Evolutionary conservation across 805 yeast genomes (phyloP), one percentile per base, ranked within the genome.

Genomic region (Ascoidea asiatica): DNA sequence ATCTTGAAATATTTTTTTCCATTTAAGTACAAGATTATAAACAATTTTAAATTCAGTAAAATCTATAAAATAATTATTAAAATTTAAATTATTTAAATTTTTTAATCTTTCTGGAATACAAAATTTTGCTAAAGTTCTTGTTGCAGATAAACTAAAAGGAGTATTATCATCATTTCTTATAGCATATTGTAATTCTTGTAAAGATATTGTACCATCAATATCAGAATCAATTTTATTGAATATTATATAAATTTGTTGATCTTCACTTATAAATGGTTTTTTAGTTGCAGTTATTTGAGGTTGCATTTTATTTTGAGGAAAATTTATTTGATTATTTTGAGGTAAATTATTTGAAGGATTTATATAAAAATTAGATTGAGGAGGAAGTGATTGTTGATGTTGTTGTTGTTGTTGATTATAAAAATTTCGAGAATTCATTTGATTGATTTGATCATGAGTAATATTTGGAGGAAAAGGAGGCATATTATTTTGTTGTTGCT

Each of bases 1-100:
- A 35, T 47, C 47, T 40, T 47, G 48, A 38, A 49, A 49, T 8
- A 49, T 46, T 15, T 48, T 45, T 49, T 50, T 49, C 52, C 52
- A 49, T 44, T 50, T 44, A 15, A 23, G 33, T 6, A 23, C 33
- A 23, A 7, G 33, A 7, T 23, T 23, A 23, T 23, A 23, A 11
- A 23, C 11, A 11, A 23, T 23, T 23, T 23, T 23, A 11, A 23
- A 23, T 6, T 38, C 41, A 7, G 21, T 13, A 11, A 15, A 13
- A 38, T 18, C 22, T 8, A 19, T 21, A 21, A 5, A 13, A 6
- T 5, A 13, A 21, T 17, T 38, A 21, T 38, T 21, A 18, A 38
- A 19, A 19, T 38, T 21, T 11, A 19, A 42, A 11, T 29, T 42
- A 8, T 37, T 37, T 7, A 20, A 33, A 37, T 19, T 35, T 37